Evolutionary conservation across 176 grass and related monocot genomes (phyloP).

Genomic region (Calamus simplicifolius): DNA sequence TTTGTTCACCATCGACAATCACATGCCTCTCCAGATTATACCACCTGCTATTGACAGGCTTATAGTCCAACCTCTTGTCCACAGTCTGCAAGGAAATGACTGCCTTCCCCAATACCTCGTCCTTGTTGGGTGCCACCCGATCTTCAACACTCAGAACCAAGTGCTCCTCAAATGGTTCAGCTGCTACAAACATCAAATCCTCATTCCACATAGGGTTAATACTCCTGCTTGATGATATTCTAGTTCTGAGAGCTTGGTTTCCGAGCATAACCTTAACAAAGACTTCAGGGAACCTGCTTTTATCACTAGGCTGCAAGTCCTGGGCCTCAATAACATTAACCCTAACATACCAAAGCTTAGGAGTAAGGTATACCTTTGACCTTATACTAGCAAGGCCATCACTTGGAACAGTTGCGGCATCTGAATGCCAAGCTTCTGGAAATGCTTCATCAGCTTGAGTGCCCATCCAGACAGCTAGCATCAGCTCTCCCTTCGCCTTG

Average conservation of each 20-base stretch:
- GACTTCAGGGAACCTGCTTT: slow-evolving; percentile 46
- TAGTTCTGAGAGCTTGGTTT: slow-evolving; percentile 44
- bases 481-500: slow-evolving; percentile 58
- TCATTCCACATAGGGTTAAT: slow-evolving; percentile 72
- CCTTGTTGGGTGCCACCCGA: slow-evolving; percentile 47
- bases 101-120: slow-evolving; percentile 46
- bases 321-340: slow-evolving; percentile 70
- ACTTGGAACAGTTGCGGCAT: slow-evolving; percentile 39
- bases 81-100: slow-evolving; percentile 46
- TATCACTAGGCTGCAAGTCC: slow-evolving; percentile 48
- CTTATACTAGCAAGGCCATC: slow-evolving; percentile 65
- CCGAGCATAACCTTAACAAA: slow-evolving; percentile 54
- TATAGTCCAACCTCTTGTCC: slow-evolving; percentile 39
- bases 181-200: slow-evolving; percentile 56
- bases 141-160: slow-evolving; percentile 54
- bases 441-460: slow-evolving; percentile 70
- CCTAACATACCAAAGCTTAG: slow-evolving; percentile 68
- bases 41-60: slow-evolving; percentile 37
- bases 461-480: slow-evolving; percentile 84
- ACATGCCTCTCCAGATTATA: slow-evolving; percentile 55
- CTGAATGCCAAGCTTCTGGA: slow-evolving; percentile 68
- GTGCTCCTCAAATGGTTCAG: slow-evolving; percentile 61
- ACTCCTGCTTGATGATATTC: slow-evolving; percentile 23
- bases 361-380: slow-evolving; percentile 65
- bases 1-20: slow-evolving; percentile 47